Conservation (phyloP, 108 stramenopile species). For the Cyclostephanos tholiformis region DNA sequence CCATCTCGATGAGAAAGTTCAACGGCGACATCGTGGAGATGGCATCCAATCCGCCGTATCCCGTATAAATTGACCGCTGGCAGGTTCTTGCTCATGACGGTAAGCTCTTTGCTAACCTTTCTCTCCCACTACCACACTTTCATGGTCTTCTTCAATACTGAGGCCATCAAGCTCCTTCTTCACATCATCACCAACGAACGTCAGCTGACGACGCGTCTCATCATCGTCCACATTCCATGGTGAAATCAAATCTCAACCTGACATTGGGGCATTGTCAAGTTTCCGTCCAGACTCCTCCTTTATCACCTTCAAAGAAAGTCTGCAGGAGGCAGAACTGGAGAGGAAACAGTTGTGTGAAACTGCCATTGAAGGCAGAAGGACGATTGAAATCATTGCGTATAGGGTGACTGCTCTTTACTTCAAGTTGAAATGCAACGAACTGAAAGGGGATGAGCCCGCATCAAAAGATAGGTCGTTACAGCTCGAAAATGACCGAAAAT, state of each 20-base stretch:
- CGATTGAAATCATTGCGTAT: slow-evolving; percentile 61
- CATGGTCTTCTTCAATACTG: too few relatives aligned
- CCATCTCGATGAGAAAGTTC: slow-evolving; percentile 48
- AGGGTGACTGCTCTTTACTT: slow-evolving; percentile 65
- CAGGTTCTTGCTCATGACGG: slow-evolving; percentile 37
- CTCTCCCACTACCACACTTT: too few relatives aligned
- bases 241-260: neutral
- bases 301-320: slow-evolving; percentile 47
- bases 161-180: too few relatives aligned
- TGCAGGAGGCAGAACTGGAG: slow-evolving; percentile 50
- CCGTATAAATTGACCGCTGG: slow-evolving; percentile 34
- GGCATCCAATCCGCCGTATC: slow-evolving; percentile 24
- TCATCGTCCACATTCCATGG: too few relatives aligned
- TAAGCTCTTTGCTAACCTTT: too few relatives aligned
- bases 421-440: slow-evolving; percentile 74
- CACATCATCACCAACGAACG: too few relatives aligned
- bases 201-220: too few relatives aligned
- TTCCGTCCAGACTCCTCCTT: slow-evolving; percentile 20
- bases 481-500: slow-evolving; percentile 38
- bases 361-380: slow-evolving; percentile 49
- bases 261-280: neutral
- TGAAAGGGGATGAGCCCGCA: slow-evolving; percentile 23
- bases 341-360: slow-evolving; percentile 46
- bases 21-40: slow-evolving; percentile 26
- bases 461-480: slow-evolving; percentile 23